Conservation (phyloP, 1,139 yeast genomes). For the Yamadazyma pseudoaaseri region DNA sequence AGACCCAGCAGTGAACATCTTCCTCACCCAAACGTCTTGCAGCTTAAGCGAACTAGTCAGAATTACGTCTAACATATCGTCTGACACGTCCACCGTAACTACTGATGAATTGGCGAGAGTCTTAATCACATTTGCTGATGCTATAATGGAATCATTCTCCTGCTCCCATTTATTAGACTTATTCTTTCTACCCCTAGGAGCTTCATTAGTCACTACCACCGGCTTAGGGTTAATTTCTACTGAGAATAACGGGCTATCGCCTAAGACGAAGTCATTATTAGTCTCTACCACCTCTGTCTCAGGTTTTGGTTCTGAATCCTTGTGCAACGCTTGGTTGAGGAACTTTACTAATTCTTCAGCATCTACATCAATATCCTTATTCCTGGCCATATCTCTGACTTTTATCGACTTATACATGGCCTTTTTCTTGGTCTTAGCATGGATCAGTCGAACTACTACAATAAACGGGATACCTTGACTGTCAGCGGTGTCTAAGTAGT, state of each 20-base stretch:
- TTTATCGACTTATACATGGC: constrained; percentile 66
- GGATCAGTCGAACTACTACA: constrained; percentile 64
- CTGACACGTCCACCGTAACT: constrained; percentile 72
- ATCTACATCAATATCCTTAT: constrained; percentile 69
- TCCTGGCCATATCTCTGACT: constrained; percentile 58
- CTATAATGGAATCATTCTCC: constrained; percentile 69
- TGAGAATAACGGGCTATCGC: constrained; percentile 29
- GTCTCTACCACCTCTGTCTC: constrained; percentile 4
- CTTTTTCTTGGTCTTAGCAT: constrained; percentile 21
- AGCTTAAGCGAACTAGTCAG: constrained; percentile 70
- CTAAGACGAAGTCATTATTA: constrained; percentile 15
- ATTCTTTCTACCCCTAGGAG: constrained; percentile 68
- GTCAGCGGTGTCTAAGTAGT: constrained; percentile 61
- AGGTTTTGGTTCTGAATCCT: constrained; percentile 12
- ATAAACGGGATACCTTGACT: constrained; percentile 75
- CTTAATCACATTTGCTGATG: constrained; percentile 54
- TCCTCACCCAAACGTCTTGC: constrained; percentile 86
- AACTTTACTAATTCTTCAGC: constrained; percentile 58
- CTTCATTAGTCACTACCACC: constrained; percentile 63
- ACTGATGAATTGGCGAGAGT: constrained; percentile 65
- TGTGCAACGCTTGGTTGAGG: constrained; percentile 30
- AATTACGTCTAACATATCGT: constrained; percentile 82
- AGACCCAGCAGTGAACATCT: constrained; percentile 65
- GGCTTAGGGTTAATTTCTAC: constrained; percentile 58
- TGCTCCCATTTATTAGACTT: constrained; percentile 79